Percentiles rank a stretch among this genome's conserved stretches.
Conservation (phyloP, 257 asterid species). For the Solanum tarapatanum region DNA sequence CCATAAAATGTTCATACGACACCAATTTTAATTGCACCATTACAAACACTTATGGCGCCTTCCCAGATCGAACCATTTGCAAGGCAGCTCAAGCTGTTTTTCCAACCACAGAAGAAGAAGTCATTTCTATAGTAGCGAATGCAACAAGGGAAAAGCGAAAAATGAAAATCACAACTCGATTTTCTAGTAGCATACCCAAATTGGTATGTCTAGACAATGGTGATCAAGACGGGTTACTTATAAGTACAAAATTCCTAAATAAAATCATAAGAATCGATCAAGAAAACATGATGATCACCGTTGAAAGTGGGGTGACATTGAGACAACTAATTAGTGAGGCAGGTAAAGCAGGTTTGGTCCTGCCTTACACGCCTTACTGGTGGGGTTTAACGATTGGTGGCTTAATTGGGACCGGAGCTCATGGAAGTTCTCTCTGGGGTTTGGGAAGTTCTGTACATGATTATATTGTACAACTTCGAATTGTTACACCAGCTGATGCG, state of each 20-base stretch:
- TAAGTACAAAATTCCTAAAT: conserved; percentile 16
- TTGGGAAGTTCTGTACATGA: conserved; percentile 18
- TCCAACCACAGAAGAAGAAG: conserved; percentile 16
- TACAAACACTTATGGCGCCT: conserved; percentile 8
- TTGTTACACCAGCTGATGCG: neutral
- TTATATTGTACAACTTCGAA: conserved; percentile 10
- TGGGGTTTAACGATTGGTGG: conserved; percentile 26
- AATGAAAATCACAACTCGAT: conserved; percentile 20
- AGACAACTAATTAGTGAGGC: conserved; percentile 5
- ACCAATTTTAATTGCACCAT: conserved; percentile 14
- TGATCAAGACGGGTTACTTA: conserved; percentile 6
- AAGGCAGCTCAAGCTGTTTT: conserved; percentile 7
- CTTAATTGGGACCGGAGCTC: conserved; percentile 16
- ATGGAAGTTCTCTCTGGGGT: conserved; percentile 23
- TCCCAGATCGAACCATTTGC: conserved; percentile 18
- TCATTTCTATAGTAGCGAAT: conserved; percentile 9
- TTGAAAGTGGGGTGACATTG: conserved; percentile 9
- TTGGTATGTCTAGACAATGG: conserved; percentile 14
- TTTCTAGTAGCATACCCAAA: conserved; percentile 19
- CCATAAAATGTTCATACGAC: conserved; percentile 10
- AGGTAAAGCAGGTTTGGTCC: conserved; percentile 8
- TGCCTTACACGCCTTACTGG: conserved; percentile 19
- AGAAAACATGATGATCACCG: conserved; percentile 4
- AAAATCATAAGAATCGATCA: neutral
- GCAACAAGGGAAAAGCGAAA: conserved; percentile 6